These are phyloP conservation scores for Aspergillus fumigatus DNA, from an alignment of 2,329 filamentous ascomycete species.

Conservation along the genomic window DNA sequence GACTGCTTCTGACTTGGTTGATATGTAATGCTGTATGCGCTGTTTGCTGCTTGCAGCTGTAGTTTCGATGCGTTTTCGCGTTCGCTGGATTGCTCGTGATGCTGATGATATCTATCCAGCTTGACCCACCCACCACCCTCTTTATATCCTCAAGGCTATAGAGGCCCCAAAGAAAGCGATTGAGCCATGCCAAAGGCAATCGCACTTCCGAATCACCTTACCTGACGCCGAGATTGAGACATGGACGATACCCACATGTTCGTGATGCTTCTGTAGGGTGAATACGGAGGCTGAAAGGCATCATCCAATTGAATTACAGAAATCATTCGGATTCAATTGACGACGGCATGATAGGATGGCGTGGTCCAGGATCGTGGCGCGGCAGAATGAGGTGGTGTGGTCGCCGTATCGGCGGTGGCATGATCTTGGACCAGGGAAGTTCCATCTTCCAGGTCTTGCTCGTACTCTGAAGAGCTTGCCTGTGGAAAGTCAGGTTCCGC, in stretches of 20 bases:
- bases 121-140: background rate
- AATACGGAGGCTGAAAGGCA: background rate
- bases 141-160: background rate
- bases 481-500: background rate
- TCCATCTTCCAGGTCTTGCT: background rate
- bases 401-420: background rate
- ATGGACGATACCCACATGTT: background rate
- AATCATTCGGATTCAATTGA: background rate
- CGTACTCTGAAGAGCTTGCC: background rate
- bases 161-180: background rate
- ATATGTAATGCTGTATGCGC: background rate
- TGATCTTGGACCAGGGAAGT: background rate
- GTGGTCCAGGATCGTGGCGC: background rate
- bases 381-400: background rate
- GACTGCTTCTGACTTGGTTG: background rate
- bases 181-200: background rate
- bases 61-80: too few species aligned
- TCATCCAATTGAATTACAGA: background rate
- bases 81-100: too few species aligned
- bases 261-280: background rate
- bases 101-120: too few species aligned
- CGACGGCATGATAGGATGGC: background rate
- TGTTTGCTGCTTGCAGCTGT: background rate
- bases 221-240: background rate
- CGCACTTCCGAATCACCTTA: background rate